phyloP scores from a whole-genome alignment of 805 yeast genomes.

The Wickerhamomyces bovis region DNA sequence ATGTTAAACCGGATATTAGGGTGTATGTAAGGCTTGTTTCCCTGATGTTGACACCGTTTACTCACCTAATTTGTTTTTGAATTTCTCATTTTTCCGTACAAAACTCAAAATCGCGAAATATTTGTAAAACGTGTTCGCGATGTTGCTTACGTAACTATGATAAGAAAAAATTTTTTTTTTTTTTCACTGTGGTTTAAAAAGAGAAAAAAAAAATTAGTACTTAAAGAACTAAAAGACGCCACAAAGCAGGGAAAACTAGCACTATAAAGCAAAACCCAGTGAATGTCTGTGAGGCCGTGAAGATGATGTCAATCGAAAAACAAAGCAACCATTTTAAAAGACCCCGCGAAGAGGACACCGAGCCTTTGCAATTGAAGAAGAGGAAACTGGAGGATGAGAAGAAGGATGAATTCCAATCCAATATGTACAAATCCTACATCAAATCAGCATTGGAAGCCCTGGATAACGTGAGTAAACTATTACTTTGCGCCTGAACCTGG shows the following conservation, averaged over 20 bases:
- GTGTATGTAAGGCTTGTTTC: not conserved
- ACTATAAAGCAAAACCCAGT: not conserved
- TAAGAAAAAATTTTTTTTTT: not conserved
- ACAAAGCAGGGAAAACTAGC: not conserved
- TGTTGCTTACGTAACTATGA: not conserved
- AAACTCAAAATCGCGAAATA: not conserved
- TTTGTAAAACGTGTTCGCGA: not conserved
- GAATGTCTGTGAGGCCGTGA: conserved; percentile 1
- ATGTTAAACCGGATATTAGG: too few species aligned
- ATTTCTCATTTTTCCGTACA: not conserved
- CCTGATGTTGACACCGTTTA: too few species aligned
- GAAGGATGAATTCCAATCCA: conserved; percentile 23
- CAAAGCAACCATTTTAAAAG: conserved; percentile 23
- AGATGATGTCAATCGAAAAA: conserved; percentile 25
- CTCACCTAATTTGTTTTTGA: not conserved
- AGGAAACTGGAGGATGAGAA: conserved; percentile 4
- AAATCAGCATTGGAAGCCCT: conserved; percentile 64
- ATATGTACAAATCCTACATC: conserved; percentile 40
- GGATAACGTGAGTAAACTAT: conserved; percentile 42
- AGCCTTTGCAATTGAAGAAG: not conserved
- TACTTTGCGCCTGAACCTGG: not conserved
- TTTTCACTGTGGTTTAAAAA: not conserved
- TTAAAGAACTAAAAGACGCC: not conserved
- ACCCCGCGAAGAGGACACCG: conserved; percentile 19
- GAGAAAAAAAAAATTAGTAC: not conserved